phyloP scores from a whole-genome alignment of 352 stramenopile genomes.

The Aphanomyces euteiches region DNA sequence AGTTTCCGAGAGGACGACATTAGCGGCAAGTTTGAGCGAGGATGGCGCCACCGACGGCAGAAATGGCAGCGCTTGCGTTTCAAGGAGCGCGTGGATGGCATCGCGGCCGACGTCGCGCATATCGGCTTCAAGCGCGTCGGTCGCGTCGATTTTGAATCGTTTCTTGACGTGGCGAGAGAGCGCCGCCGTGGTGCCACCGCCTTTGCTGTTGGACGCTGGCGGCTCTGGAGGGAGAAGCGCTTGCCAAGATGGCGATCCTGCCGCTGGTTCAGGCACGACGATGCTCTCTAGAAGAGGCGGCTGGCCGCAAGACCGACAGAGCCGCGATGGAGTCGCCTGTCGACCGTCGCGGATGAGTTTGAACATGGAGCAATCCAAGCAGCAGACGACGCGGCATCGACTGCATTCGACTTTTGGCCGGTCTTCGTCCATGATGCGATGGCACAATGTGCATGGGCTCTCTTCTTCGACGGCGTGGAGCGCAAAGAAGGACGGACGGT shows the following conservation, averaged over 20 bases:
- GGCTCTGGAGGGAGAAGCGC: neutral
- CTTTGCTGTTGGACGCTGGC: neutral
- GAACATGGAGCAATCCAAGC: neutral
- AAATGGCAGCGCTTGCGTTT: neutral
- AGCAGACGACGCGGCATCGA: neutral
- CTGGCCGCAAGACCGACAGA: neutral
- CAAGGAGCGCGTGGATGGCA: neutral
- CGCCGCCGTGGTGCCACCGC: neutral
- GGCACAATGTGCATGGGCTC: neutral
- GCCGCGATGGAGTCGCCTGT: neutral
- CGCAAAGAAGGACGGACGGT: too few species aligned
- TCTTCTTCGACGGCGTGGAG: too few species aligned
- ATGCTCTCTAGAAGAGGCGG: neutral
- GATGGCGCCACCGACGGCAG: neutral
- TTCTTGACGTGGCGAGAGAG: neutral
- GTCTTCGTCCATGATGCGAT: neutral
- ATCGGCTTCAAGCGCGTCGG: neutral
- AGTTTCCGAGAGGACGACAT: neutral
- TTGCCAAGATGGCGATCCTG: neutral
- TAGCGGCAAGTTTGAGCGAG: neutral
- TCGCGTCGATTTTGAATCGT: neutral
- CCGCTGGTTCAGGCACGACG: neutral
- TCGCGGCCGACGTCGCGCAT: slow-evolving; percentile 3
- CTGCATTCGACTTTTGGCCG: neutral
- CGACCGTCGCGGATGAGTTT: neutral